A percentile compares a stretch with the other conserved stretches of the same genome.
These are phyloP conservation scores for Arctium minus DNA, from an alignment of 129 eudicot genomes.

Conservation along the genomic window DNA sequence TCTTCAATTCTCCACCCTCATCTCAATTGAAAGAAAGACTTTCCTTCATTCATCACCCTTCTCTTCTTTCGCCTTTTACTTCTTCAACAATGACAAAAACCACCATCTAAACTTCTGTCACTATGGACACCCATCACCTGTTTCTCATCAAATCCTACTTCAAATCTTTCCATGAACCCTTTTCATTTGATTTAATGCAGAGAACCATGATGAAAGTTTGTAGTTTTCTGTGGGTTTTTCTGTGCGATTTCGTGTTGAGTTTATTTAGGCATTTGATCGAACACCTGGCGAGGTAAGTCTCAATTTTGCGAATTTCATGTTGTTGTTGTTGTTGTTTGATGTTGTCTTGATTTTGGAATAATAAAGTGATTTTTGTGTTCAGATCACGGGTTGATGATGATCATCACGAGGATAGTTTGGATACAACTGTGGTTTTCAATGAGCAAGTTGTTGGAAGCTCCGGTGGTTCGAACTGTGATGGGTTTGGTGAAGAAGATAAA, in stretches of 20 bases:
- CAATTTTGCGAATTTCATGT: not conserved
- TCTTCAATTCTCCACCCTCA: not conserved
- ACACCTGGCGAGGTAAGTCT: constrained; percentile 36
- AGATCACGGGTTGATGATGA: constrained; percentile 33
- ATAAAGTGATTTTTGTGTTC: constrained; percentile 3
- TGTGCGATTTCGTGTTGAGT: constrained; percentile 23
- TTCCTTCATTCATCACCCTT: constrained; percentile 21
- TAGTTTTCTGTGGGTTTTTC: constrained; percentile 40
- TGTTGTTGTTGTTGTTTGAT: not conserved
- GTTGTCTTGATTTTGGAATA: not conserved
- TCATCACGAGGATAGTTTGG: constrained; percentile 20
- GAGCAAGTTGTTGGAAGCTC: constrained; percentile 12
- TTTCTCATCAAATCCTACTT: constrained; percentile 30
- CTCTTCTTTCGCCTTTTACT: constrained; percentile 45
- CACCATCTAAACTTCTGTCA: constrained; percentile 11
- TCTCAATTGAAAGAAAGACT: not conserved
- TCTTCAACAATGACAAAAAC: constrained; percentile 36
- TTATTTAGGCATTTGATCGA: constrained; percentile 31
- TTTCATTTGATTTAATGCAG: constrained; percentile 22
- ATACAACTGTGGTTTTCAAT: constrained; percentile 13
- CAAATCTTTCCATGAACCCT: constrained; percentile 5
- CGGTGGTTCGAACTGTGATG: constrained; percentile 22
- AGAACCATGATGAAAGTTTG: constrained; percentile 31
- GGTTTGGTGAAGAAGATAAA: constrained; percentile 35
- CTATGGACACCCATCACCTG: constrained; percentile 34